A percentile compares a stretch with the other conserved stretches of the same genome.
Evolutionary conservation across 495 filamentous ascomycete genomes (phyloP).

Genomic region (Oidiodendron maius): DNA sequence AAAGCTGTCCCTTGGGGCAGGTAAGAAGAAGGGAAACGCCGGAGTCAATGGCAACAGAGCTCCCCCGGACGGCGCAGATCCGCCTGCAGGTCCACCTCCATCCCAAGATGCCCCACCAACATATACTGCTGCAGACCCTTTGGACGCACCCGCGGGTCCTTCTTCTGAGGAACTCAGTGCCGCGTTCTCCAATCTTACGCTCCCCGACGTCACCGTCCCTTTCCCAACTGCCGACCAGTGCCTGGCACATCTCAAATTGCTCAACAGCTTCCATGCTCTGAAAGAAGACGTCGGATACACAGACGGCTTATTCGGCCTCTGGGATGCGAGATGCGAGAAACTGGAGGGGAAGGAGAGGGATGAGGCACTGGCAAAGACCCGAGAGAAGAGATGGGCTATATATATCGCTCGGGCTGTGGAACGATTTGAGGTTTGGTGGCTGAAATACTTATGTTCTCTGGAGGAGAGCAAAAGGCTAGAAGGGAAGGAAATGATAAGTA

Average conservation of each 20-base stretch:
- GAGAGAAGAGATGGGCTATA: constrained; percentile 77
- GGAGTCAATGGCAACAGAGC: too few relatives aligned
- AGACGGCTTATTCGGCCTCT: constrained; percentile 61
- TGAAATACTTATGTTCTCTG: constrained; percentile 16
- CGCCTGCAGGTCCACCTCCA: neutral
- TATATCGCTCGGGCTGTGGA: constrained; percentile 70
- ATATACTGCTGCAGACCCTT: constrained; percentile 8
- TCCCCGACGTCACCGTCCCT: constrained; percentile 21
- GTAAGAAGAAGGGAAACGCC: too few relatives aligned
- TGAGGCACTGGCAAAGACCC: constrained; percentile 41
- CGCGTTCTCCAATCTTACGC: constrained; percentile 33
- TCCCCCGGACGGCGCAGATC: too few relatives aligned
- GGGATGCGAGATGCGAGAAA: constrained; percentile 37
- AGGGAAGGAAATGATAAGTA: constrained; percentile 13
- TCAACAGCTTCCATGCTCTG: constrained; percentile 62
- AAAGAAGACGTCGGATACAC: constrained; percentile 58
- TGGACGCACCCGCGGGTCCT: neutral
- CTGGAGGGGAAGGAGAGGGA: constrained; percentile 15
- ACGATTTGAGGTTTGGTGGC: constrained; percentile 72
- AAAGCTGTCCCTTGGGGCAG: too few relatives aligned
- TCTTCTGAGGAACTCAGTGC: constrained; percentile 29
- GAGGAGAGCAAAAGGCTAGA: constrained; percentile 11
- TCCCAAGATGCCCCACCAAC: constrained; percentile 23
- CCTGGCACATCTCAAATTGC: constrained; percentile 71
- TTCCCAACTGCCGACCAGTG: constrained; percentile 40